Conservation (phyloP, 202 grass and related monocot species). For the Panicum virgatum region DNA sequence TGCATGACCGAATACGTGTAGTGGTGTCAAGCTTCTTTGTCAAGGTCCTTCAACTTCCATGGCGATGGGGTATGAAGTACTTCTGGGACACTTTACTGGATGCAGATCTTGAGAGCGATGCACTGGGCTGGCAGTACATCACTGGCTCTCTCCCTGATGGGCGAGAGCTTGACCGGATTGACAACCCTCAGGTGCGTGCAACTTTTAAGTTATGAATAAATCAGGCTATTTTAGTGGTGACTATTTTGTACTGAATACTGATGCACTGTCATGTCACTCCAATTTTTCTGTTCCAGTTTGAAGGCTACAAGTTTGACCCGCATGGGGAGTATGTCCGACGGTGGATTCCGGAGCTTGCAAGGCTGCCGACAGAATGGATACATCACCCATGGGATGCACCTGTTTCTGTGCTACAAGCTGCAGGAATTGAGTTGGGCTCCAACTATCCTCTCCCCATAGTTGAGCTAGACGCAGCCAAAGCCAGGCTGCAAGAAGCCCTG, state of each 20-base stretch:
- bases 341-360: conserved; percentile 93
- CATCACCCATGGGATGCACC: conserved; percentile 96
- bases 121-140: conserved; percentile 98
- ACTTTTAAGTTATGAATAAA: conserved; percentile 10
- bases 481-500: conserved; percentile 75
- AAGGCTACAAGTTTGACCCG: conserved; percentile 97
- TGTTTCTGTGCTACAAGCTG: conserved; percentile 78
- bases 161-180: conserved; percentile 81
- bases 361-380: conserved; percentile 98
- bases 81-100: conserved; percentile 98
- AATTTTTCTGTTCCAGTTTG: conserved; percentile 52
- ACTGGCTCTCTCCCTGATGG: conserved; percentile 92
- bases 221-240: neutral
- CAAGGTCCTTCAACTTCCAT: conserved; percentile 92
- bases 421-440: conserved; percentile 92
- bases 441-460: conserved; percentile 91
- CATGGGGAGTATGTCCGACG: conserved; percentile 90
- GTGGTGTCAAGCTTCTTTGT: conserved; percentile 97
- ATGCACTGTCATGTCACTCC: conserved; percentile 27
- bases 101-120: conserved; percentile 97
- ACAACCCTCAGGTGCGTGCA: conserved; percentile 89
- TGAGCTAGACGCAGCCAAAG: conserved; percentile 73
- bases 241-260: conserved; percentile 20
- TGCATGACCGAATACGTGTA: conserved; percentile 93
- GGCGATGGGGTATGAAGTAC: conserved; percentile 99